phyloP scores from a whole-genome alignment of 306 rosid species.

The Alnus rubra region DNA sequence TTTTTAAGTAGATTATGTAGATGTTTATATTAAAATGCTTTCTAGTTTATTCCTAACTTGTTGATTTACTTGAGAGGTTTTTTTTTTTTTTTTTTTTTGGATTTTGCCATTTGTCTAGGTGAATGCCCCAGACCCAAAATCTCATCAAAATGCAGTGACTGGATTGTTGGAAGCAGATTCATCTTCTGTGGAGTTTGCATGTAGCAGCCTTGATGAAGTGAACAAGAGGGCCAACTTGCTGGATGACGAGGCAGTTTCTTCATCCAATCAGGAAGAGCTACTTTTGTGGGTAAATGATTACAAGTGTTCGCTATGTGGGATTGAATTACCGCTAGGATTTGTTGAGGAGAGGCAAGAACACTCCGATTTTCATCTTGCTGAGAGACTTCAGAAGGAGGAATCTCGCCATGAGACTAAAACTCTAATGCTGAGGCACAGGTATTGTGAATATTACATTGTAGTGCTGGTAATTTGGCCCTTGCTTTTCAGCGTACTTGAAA shows the following conservation, averaged over 20 bases:
- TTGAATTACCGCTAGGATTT: constrained; percentile 70
- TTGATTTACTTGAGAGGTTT: neutral
- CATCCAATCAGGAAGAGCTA: constrained; percentile 38
- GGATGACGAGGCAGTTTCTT: constrained; percentile 31
- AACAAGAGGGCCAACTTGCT: constrained; percentile 22
- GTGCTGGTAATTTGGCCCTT: too few species aligned
- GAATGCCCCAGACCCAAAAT: constrained; percentile 25
- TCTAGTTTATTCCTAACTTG: neutral
- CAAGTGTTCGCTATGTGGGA: constrained; percentile 81
- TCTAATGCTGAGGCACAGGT: constrained; percentile 48
- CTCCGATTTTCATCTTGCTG: constrained; percentile 87
- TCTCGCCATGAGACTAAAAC: constrained; percentile 44
- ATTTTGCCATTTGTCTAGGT: constrained; percentile 35
- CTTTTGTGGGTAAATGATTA: constrained; percentile 73
- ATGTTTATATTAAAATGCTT: neutral
- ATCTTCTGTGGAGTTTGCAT: constrained; percentile 38
- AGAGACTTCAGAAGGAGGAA: constrained; percentile 85
- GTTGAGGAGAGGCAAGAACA: constrained; percentile 86
- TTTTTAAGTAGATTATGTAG: too few species aligned
- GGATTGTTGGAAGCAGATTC: constrained; percentile 30
- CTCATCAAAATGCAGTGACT: constrained; percentile 18
- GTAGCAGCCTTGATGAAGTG: constrained; percentile 26
- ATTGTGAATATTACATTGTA: neutral
- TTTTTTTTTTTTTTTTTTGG: constrained; percentile 5
- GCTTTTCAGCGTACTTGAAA: too few species aligned